phyloP scores from a whole-genome alignment of 176 grass and related monocot genomes.

The Leersia perrieri region DNA sequence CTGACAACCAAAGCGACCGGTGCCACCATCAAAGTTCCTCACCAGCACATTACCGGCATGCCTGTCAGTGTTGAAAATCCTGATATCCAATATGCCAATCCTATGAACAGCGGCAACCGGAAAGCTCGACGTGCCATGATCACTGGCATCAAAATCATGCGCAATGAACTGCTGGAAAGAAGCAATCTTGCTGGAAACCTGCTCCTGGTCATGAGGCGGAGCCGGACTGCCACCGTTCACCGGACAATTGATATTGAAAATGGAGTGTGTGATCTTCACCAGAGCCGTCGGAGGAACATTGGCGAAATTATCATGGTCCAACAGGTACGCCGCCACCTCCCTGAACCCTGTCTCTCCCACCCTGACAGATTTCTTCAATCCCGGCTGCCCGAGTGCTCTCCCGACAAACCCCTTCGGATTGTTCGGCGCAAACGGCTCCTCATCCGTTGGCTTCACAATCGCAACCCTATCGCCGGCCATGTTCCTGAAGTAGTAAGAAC shows the following conservation, averaged over 20 bases:
- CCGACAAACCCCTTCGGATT: conserved; percentile 78
- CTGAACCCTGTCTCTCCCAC: conserved; percentile 88
- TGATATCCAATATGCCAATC: conserved; percentile 78
- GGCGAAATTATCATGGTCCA: conserved; percentile 77
- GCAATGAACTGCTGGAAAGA: conserved; percentile 80
- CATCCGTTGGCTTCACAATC: conserved; percentile 81
- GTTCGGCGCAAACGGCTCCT: conserved; percentile 81
- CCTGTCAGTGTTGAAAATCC: conserved; percentile 86
- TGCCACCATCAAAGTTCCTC: conserved; percentile 50
- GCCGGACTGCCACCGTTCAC: conserved; percentile 30
- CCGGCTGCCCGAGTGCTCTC: conserved; percentile 70
- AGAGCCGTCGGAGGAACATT: conserved; percentile 76
- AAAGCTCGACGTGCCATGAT: conserved; percentile 71
- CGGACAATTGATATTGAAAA: conserved; percentile 61
- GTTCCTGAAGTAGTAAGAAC: conserved; percentile 78
- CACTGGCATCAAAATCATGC: conserved; percentile 77
- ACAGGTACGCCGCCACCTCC: conserved; percentile 84
- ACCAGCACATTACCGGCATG: conserved; percentile 81
- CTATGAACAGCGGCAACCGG: conserved; percentile 72
- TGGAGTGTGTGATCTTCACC: conserved; percentile 77
- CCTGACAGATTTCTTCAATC: conserved; percentile 75
- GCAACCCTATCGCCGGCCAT: conserved; percentile 58
- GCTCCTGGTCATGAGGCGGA: conserved; percentile 44
- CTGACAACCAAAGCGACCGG: conserved; percentile 56
- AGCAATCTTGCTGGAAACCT: conserved; percentile 66